These are phyloP conservation scores for Elsinoe australis DNA, from an alignment of 2,329 filamentous ascomycete genomes.

Conservation along the genomic window DNA sequence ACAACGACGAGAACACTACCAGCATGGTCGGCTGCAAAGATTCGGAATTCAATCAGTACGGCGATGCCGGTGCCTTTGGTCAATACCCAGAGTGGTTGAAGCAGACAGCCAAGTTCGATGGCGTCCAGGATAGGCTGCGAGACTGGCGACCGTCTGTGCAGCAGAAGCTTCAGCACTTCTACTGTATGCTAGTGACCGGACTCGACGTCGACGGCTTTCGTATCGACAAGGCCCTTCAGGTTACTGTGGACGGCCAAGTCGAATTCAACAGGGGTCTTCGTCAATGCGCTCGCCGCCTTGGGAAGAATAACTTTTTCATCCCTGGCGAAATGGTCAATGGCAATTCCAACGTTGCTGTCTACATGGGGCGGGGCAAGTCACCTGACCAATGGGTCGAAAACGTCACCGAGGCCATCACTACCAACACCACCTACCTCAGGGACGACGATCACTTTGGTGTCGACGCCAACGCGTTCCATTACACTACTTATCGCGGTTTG, in stretches of 20 bases:
- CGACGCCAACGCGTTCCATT: constrained; percentile 56
- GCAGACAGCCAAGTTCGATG: constrained; percentile 58
- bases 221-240: constrained; percentile 59
- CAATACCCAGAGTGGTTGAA: constrained; percentile 56
- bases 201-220: constrained; percentile 61
- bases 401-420: constrained; percentile 43
- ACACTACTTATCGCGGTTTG: constrained; percentile 56
- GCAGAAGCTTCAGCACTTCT: constrained; percentile 52
- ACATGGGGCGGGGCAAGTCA: constrained; percentile 55
- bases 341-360: constrained; percentile 53
- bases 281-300: constrained; percentile 48
- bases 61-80: constrained; percentile 57
- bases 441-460: constrained; percentile 46
- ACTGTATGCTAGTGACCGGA: constrained; percentile 54
- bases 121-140: constrained; percentile 58
- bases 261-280: constrained; percentile 52
- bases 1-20: constrained; percentile 32
- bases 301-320: constrained; percentile 58
- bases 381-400: constrained; percentile 46
- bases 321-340: constrained; percentile 57
- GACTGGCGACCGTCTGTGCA: constrained; percentile 55
- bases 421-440: constrained; percentile 46
- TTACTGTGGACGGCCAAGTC: constrained; percentile 54
- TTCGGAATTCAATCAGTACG: constrained; percentile 40
- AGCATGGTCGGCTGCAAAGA: constrained; percentile 20